Percentiles rank a stretch among this genome's conserved stretches.
phyloP scores from a whole-genome alignment of 352 stramenopile species.

The Phytophthora quininea region DNA sequence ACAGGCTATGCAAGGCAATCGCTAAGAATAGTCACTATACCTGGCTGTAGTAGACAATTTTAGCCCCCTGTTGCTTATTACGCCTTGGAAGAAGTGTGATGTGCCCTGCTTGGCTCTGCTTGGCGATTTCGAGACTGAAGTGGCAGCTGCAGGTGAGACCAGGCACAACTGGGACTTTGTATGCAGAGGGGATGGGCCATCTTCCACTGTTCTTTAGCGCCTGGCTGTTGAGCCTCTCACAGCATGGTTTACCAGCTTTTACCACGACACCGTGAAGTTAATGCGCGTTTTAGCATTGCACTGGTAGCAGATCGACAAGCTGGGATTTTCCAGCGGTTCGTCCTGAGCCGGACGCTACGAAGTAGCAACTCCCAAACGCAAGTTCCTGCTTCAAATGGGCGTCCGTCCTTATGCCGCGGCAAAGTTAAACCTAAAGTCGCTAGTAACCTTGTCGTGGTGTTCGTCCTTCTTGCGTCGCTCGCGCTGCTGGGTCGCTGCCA shows the following conservation, averaged over 20 bases:
- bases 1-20: conserved; percentile 1
- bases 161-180: background rate
- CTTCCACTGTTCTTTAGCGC: background rate
- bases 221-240: no score
- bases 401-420: conserved; percentile 9
- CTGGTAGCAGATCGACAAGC: no score
- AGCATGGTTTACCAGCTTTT: no score
- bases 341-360: background rate
- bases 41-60: background rate
- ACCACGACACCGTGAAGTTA: no score
- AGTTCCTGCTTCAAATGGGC: background rate
- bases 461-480: conserved; percentile 41
- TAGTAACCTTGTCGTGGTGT: conserved; percentile 5
- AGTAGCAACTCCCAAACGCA: conserved; percentile 1
- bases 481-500: conserved; percentile 54
- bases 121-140: background rate
- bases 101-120: background rate
- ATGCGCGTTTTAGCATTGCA: no score
- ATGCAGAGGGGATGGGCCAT: background rate
- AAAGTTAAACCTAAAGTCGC: conserved; percentile 48
- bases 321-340: no score
- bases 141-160: background rate
- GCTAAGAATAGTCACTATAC: conserved; percentile 13
- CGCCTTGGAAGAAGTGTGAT: background rate
- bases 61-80: background rate